phyloP scores from a whole-genome alignment of 257 asterid genomes.

The Knoxia roxburghii region DNA sequence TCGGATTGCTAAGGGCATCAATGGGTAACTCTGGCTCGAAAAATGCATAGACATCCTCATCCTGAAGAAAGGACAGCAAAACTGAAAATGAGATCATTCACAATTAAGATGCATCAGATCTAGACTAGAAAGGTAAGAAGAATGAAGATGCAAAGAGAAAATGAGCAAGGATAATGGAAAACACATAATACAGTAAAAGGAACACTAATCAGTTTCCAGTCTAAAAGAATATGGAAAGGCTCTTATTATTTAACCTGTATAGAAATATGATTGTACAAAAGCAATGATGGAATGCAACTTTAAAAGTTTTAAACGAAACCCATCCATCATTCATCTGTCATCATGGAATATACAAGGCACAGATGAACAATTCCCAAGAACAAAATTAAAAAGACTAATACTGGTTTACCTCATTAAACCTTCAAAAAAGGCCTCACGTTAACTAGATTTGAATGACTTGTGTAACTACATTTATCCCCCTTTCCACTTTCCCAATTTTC shows the following conservation, averaged over 20 bases:
- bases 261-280: too few species aligned
- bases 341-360: background rate
- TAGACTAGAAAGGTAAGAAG: background rate
- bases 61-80: slow-evolving; percentile 43
- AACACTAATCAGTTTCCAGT: background rate
- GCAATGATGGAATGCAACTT: background rate
- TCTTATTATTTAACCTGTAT: background rate
- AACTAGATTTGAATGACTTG: background rate
- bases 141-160: background rate
- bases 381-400: too few species aligned
- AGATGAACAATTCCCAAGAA: background rate
- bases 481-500: background rate
- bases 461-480: background rate
- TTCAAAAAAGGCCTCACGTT: background rate
- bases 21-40: slow-evolving; percentile 93
- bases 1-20: slow-evolving; percentile 37
- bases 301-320: background rate
- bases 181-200: background rate
- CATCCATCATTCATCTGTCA: background rate
- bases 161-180: background rate
- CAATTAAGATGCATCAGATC: background rate
- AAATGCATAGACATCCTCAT: slow-evolving; percentile 84
- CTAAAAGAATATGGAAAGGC: background rate
- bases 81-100: background rate
- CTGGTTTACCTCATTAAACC: background rate